Evolutionary conservation across 2,329 filamentous ascomycete species (phyloP), one percentile per base, ranked within the genome.

Genomic region (Metarhizium guizhouense): DNA sequence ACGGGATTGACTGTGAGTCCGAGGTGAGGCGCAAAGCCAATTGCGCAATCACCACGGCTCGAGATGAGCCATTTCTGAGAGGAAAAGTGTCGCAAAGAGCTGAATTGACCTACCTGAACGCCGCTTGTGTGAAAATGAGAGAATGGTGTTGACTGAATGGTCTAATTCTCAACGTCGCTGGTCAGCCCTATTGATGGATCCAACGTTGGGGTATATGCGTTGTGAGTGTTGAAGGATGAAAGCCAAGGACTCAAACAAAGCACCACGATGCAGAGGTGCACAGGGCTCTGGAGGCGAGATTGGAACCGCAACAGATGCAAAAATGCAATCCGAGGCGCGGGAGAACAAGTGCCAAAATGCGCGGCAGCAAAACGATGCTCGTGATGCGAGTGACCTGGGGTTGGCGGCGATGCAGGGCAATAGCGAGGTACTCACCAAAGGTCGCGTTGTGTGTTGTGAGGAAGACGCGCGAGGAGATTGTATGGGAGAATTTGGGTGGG

Each of bases 401-500:
- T 69, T 72, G 51, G 59, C 56, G 51, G 57, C 45, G 50, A 52
- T 54, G 55, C 52, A 61, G 58, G 53, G 60, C 59, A 65, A 55
- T 69, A 62, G 53, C 53, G 61, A 79, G 63, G 79, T 81, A 83
- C 80, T 83, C 74, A 83, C 80, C 72, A 68, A 62, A 67, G 59
- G 63, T 50, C 57, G 66, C 66, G 65, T 67, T 69, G 68, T 71
- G 71, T 73, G 67, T 73, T 71, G 69, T 68, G 73, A 75, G 70
- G 69, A 70, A 67, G 70, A 70, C 63, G 68, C 66, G 70, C 53
- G 68, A 62, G 61, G 54, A 42, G 66, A 73, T 76, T 78, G 75
- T 78, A 76, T 76, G 75, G 71, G 74, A 76, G 67, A 70, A 70
- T 75, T 79, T 78, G 68, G 73, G 72, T 78, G 76, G 73, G 74